Conservation (phyloP, 2,329 filamentous ascomycete genomes). For the Scedosporium boydii region DNA sequence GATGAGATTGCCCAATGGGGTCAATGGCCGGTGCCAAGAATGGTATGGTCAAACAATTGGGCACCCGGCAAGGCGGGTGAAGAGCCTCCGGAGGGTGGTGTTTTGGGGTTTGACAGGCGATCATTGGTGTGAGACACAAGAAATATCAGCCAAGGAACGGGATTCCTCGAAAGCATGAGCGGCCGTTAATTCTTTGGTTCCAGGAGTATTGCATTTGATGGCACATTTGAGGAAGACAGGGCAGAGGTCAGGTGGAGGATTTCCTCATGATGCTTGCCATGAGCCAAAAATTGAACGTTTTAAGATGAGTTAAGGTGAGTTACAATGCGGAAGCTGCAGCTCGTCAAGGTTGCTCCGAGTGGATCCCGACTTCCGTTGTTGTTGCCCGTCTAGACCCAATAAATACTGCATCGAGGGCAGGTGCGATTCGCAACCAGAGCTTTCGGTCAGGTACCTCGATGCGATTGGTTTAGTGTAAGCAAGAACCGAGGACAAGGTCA, state of each 20-base stretch:
- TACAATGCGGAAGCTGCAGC: no score
- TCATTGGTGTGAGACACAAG: background rate
- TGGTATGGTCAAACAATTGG: background rate
- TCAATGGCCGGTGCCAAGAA: background rate
- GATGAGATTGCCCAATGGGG: background rate
- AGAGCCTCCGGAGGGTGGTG: background rate
- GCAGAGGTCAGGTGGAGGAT: no score
- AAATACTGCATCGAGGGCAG: no score
- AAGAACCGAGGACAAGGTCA: background rate
- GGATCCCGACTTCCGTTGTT: no score
- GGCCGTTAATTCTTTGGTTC: background rate
- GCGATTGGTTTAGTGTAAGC: background rate
- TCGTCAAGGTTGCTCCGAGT: no score
- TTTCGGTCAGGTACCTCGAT: background rate
- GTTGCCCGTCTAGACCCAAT: no score
- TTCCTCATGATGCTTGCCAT: no score
- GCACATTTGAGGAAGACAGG: no score
- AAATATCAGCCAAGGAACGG: background rate
- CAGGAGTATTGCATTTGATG: background rate
- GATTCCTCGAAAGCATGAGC: background rate
- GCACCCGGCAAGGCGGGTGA: conserved; percentile 5
- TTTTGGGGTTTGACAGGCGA: background rate
- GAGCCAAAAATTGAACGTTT: no score
- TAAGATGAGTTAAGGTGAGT: no score
- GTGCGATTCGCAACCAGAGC: no score